phyloP scores from a whole-genome alignment of 2,329 filamentous ascomycete genomes.

The Lachnellula subtilissima region DNA sequence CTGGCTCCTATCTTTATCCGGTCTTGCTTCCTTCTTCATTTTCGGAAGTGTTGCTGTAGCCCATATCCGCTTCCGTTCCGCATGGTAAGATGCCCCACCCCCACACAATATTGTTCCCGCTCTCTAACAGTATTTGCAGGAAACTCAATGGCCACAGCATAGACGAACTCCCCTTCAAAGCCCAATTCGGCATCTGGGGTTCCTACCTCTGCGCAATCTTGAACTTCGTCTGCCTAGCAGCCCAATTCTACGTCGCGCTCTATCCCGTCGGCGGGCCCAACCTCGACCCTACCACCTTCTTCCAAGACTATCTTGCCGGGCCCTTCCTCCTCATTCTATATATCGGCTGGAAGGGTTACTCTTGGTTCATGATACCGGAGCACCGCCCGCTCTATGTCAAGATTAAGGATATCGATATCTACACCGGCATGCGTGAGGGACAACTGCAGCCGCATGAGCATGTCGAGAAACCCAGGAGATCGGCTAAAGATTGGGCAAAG shows the following conservation, averaged over 20 bases:
- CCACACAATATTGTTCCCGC: no score
- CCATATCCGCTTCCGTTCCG: conserved; percentile 63
- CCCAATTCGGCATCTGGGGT: conserved; percentile 54
- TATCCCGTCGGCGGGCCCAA: conserved; percentile 43
- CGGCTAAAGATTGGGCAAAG: no score
- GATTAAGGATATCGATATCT: conserved; percentile 14
- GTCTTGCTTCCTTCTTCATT: conserved; percentile 53
- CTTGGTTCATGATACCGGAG: conserved; percentile 2
- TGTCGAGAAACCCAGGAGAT: no score
- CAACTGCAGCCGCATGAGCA: background rate
- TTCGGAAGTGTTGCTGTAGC: conserved; percentile 62
- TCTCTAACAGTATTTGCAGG: background rate
- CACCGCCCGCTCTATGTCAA: conserved; percentile 13
- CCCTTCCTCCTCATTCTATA: conserved; percentile 41
- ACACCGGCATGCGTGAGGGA: conserved; percentile 5
- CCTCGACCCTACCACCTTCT: conserved; percentile 43
- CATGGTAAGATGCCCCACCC: conserved; percentile 39
- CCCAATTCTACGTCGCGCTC: conserved; percentile 39
- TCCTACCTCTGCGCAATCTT: conserved; percentile 58
- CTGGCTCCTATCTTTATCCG: conserved; percentile 61
- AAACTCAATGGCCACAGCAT: conserved; percentile 50
- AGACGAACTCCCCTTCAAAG: conserved; percentile 61
- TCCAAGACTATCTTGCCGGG: conserved; percentile 50
- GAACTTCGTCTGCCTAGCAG: conserved; percentile 39
- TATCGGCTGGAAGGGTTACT: conserved; percentile 45